Evolutionary conservation across 2,329 filamentous ascomycete genomes (phyloP).

Genomic region (Colletotrichum sp.): DNA sequence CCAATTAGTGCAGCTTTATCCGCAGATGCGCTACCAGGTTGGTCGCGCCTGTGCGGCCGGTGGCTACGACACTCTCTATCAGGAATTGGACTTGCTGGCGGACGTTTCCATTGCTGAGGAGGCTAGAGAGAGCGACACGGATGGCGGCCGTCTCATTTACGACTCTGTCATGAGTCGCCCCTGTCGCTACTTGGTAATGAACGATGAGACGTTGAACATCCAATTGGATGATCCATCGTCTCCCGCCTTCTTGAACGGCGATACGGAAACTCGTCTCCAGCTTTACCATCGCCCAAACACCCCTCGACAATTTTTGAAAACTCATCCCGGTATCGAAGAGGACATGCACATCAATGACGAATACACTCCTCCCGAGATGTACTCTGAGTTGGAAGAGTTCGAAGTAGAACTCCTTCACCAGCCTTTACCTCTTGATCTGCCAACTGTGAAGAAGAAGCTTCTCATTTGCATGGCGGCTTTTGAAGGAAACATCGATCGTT

Average conservation of each 20-base stretch:
- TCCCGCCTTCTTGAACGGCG: constrained; percentile 34
- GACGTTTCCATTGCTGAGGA: constrained; percentile 41
- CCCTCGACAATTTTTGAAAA: background rate
- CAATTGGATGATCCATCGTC: constrained; percentile 7
- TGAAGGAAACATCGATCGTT: constrained; percentile 42
- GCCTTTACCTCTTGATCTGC: constrained; percentile 40
- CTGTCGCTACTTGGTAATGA: constrained; percentile 34
- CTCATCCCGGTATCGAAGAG: background rate
- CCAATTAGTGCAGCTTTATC: constrained; percentile 33
- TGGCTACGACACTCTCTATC: constrained; percentile 37
- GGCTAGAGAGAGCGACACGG: constrained; percentile 33
- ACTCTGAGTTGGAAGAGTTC: constrained; percentile 24
- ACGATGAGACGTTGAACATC: constrained; percentile 37
- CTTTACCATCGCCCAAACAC: background rate
- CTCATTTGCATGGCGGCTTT: constrained; percentile 42
- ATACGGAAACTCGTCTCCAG: constrained; percentile 32
- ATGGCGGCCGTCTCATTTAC: constrained; percentile 29
- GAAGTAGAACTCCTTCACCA: constrained; percentile 27
- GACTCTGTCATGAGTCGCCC: constrained; percentile 34
- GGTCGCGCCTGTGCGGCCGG: constrained; percentile 43
- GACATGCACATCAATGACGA: background rate
- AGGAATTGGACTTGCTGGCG: constrained; percentile 38
- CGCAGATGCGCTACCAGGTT: constrained; percentile 39
- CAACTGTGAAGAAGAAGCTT: constrained; percentile 38
- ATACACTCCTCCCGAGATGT: background rate